These are phyloP conservation scores for Forsythia viridissima DNA, from an alignment of 257 asterid species.

Conservation along the genomic window DNA sequence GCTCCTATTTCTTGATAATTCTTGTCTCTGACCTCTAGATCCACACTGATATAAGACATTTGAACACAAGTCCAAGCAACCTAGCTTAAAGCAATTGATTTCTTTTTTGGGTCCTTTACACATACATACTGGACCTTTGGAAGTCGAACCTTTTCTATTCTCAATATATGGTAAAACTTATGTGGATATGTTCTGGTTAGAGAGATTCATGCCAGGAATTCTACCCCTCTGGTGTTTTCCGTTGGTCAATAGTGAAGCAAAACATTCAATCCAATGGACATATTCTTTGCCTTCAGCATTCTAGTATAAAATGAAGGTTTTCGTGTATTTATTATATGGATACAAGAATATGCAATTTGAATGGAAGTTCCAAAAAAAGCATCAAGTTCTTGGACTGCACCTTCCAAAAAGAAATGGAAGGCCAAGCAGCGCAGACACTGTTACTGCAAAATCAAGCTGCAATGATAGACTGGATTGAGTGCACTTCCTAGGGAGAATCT, in stretches of 20 bases:
- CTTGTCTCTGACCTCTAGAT: neutral
- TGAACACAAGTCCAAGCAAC: neutral
- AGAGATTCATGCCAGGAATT: neutral
- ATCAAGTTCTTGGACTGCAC: slow-evolving; percentile 41
- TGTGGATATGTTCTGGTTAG: neutral
- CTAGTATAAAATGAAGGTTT: neutral
- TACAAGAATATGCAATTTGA: slow-evolving; percentile 2
- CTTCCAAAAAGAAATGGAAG: slow-evolving; percentile 96
- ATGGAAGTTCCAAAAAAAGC: neutral
- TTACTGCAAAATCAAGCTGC: slow-evolving; percentile 92
- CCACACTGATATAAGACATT: neutral
- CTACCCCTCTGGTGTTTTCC: neutral
- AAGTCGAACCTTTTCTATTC: neutral
- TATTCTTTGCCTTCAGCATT: neutral
- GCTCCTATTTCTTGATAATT: too few species aligned
- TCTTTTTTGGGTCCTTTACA: too few species aligned
- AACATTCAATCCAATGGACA: neutral
- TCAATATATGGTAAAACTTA: neutral
- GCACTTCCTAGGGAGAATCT: slow-evolving; percentile 19
- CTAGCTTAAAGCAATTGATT: neutral
- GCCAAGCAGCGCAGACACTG: slow-evolving; percentile 88
- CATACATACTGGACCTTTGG: neutral
- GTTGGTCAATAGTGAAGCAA: neutral
- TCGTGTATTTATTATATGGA: slow-evolving; percentile 3
- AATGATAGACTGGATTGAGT: slow-evolving; percentile 34